Conservation (phyloP, 352 stramenopile genomes). For the Phytopythium vexans region DNA sequence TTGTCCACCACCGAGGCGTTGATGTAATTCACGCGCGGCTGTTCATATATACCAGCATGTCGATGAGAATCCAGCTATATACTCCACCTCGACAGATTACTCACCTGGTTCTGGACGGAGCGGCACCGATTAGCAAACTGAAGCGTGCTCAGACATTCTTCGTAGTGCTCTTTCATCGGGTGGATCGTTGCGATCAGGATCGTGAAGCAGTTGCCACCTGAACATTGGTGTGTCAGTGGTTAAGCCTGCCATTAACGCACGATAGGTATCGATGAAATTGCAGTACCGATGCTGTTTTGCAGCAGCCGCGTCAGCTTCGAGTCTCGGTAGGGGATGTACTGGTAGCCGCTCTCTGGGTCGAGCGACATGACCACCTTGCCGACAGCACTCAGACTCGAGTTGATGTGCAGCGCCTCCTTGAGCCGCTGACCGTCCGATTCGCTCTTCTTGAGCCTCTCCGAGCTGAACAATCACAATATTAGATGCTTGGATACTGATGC, state of each 20-base stretch:
- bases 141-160: conserved; percentile 88
- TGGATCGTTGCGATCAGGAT: conserved; percentile 86
- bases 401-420: conserved; percentile 86
- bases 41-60: background rate
- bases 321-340: conserved; percentile 86
- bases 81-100: background rate
- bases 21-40: conserved; percentile 84
- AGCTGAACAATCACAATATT: conserved; percentile 22
- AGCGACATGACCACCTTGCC: conserved; percentile 88
- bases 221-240: background rate
- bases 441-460: conserved; percentile 84
- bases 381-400: conserved; percentile 79
- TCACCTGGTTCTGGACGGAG: conserved; percentile 86
- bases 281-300: conserved; percentile 79
- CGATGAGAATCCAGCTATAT: background rate
- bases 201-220: conserved; percentile 86
- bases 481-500: background rate
- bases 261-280: background rate
- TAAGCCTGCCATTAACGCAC: background rate
- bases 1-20: conserved; percentile 82
- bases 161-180: conserved; percentile 87
- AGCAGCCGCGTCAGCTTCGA: conserved; percentile 82
- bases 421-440: conserved; percentile 82
- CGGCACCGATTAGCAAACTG: conserved; percentile 91
- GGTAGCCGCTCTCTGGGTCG: conserved; percentile 82